phyloP scores from a whole-genome alignment of 2,329 filamentous ascomycete genomes.

The Penicillium rolfsii region DNA sequence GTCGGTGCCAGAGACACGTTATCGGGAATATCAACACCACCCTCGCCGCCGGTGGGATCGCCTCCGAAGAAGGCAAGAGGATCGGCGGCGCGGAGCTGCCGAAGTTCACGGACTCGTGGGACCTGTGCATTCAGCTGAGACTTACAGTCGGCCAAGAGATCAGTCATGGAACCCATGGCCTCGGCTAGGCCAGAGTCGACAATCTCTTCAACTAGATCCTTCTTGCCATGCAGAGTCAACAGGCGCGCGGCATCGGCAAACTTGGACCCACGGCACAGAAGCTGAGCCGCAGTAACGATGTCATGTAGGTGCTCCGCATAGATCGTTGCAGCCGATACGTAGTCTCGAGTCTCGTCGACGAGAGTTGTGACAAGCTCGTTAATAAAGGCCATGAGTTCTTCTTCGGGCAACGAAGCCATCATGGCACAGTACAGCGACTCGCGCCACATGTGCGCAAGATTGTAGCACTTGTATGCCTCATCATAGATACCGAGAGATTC shows the following conservation, averaged over 20 bases:
- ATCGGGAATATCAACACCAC: conserved; percentile 76
- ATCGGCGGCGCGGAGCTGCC: conserved; percentile 78
- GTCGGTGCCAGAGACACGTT: conserved; percentile 91
- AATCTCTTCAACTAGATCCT: conserved; percentile 66
- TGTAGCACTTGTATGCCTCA: conserved; percentile 80
- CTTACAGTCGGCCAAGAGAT: conserved; percentile 92
- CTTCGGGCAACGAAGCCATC: conserved; percentile 64
- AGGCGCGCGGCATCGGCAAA: conserved; percentile 89
- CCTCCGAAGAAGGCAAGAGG: conserved; percentile 89
- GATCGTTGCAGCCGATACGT: conserved; percentile 75
- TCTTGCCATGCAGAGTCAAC: conserved; percentile 62
- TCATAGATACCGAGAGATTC: conserved; percentile 78
- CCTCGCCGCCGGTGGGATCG: conserved; percentile 59
- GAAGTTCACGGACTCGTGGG: conserved; percentile 80
- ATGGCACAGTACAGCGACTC: conserved; percentile 83
- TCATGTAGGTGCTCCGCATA: conserved; percentile 80
- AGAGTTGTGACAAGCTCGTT: conserved; percentile 74
- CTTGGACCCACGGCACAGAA: conserved; percentile 82
- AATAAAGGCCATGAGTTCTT: conserved; percentile 70
- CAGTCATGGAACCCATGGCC: conserved; percentile 78
- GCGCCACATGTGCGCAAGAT: conserved; percentile 83
- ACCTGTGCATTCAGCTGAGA: conserved; percentile 81
- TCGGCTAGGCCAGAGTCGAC: conserved; percentile 82
- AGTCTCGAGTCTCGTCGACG: conserved; percentile 78
- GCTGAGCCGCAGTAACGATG: conserved; percentile 69